These are phyloP conservation scores for Monosporascus sp. DNA, from an alignment of 2,329 filamentous ascomycete genomes.

Conservation along the genomic window DNA sequence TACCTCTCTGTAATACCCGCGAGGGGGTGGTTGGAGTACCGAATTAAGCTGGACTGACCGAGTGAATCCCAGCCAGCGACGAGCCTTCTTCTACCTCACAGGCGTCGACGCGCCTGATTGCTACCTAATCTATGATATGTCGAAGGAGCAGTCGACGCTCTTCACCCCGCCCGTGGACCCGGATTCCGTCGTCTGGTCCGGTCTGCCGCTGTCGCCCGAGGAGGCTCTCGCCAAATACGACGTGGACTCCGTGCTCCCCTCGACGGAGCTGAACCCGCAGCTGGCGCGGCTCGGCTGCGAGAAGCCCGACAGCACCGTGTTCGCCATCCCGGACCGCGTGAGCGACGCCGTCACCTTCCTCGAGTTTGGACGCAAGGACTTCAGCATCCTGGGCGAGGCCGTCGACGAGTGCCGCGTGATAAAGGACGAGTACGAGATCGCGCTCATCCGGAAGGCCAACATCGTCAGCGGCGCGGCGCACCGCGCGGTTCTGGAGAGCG, in stretches of 20 bases:
- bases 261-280: slow-evolving; percentile 70
- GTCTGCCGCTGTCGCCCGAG: slow-evolving; percentile 70
- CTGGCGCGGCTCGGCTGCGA: slow-evolving; percentile 48
- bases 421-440: slow-evolving; percentile 72
- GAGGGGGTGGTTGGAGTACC: no score
- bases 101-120: slow-evolving; percentile 77
- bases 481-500: slow-evolving; percentile 54
- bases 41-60: no score
- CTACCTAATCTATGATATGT: slow-evolving; percentile 75
- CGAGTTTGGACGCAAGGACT: slow-evolving; percentile 61
- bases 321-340: slow-evolving; percentile 74
- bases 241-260: slow-evolving; percentile 70
- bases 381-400: slow-evolving; percentile 50
- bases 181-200: slow-evolving; percentile 91
- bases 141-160: slow-evolving; percentile 66
- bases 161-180: slow-evolving; percentile 87
- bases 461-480: slow-evolving; percentile 64
- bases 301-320: slow-evolving; percentile 49
- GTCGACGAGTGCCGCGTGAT: slow-evolving; percentile 65
- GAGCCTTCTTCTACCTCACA: slow-evolving; percentile 92
- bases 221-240: slow-evolving; percentile 76
- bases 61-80: slow-evolving; percentile 60
- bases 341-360: slow-evolving; percentile 67
- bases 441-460: slow-evolving; percentile 68
- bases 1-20: no score